A percentile compares a stretch with the other conserved stretches of the same genome.
These are phyloP conservation scores for Cucumis variabilis DNA, from an alignment of 331 rosid species.

Conservation along the genomic window DNA sequence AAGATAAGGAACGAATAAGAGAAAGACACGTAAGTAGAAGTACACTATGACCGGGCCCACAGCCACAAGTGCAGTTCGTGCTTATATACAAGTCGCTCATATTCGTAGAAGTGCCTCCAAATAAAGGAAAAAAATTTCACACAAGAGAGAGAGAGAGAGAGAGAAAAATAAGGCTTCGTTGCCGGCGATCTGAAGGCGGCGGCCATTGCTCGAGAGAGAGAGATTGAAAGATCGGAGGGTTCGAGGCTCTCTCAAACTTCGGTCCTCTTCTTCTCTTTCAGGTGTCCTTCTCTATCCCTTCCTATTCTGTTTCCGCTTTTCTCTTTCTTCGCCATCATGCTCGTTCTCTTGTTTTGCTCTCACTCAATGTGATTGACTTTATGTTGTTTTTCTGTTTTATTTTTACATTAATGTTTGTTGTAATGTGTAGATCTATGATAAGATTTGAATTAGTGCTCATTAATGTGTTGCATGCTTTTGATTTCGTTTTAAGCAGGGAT, in stretches of 20 bases:
- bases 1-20: conserved; percentile 9
- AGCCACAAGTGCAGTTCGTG: neutral
- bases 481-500: neutral
- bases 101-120: neutral
- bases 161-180: neutral
- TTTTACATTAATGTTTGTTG: neutral
- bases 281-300: neutral
- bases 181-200: conserved; percentile 31
- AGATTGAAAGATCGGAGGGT: conserved; percentile 14
- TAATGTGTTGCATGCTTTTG: neutral
- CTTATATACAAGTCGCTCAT: neutral
- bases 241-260: conserved; percentile 12
- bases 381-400: neutral
- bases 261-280: conserved; percentile 30
- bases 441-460: neutral
- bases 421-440: neutral
- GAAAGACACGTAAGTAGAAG: neutral
- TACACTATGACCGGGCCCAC: neutral
- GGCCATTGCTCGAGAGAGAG: conserved; percentile 9
- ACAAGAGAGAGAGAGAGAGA: neutral
- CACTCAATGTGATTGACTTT: neutral
- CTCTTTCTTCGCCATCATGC: neutral
- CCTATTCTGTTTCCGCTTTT: neutral
- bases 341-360: neutral
- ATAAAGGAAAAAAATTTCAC: too few relatives aligned